Base-by-base conservation (phyloP, 208 protist genomes). In the Acanthamoeba sp. region DNA sequence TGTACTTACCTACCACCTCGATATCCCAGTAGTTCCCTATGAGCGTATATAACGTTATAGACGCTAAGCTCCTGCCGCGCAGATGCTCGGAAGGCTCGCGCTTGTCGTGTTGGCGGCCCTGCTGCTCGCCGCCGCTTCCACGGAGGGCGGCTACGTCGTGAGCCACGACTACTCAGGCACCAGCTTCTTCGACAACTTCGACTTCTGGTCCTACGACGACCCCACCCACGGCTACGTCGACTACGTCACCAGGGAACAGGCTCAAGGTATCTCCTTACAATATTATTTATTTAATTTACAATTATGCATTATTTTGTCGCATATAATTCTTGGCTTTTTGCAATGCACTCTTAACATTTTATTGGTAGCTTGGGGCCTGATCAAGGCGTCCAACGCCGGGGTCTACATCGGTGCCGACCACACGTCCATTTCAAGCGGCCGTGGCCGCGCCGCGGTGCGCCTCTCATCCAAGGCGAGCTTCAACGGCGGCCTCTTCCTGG, bases 171-270 rank as follows among this genome's bases (percentile, higher is more conserved):
- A 32, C 71, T 80, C 71, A 7, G 71, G 71, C 18, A 18, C 71
- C 16, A 80, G n/a, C 71, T 80, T 80, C 71, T 80, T 80, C 71
- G 71, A 80, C 71, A 16, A 80, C 71, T 80, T 80, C 10, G 71
- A 80, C 71, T 80, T 80, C 71, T 80, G 71, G 71, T 80, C 71
- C 34, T 12, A 24, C 10, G 29, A 80, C 71, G 71, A 80, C 38
- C 71, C 71, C 71, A 80, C 71, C 71, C 18, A 80, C 71, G 71
- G 71, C 71, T 80, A 80, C 71, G 71, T 80, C 38, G 71, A 80
- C 71, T 80, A 80, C 38, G 71, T 80, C 34, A 80, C 71, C 22
- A 32, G 34, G 18, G 10, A 80, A 34, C 71, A 80, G 29, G 71
- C 71, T n/a, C 36, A 80, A 80, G 71, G 71, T 80, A n/a, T 78